Evolutionary conservation across 2,329 filamentous ascomycete species (phyloP), one percentile per base, ranked within the genome.

Genomic region (Colletotrichum ledebouriae): DNA sequence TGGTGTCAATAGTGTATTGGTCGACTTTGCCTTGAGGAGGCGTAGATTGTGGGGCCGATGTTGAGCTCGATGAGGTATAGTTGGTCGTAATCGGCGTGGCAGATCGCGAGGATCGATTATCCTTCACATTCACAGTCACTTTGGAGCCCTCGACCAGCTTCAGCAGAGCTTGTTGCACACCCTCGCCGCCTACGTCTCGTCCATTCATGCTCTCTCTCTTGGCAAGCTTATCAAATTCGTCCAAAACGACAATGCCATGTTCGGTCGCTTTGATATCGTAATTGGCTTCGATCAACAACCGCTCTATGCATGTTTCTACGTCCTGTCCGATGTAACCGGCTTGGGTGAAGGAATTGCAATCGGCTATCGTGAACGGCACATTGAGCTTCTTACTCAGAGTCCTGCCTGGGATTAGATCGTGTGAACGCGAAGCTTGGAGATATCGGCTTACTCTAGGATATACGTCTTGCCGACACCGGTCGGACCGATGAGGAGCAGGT

Each of bases 291-390:
- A 97, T 92, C 10, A 99, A 85, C 29, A 99, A 85, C 50, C 96
- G 87, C 75, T 98, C 94, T 46, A 99, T 94, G 74, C 95, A 98
- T 0, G 93, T 91, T 77, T 99, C 96, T n/a, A 95, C 95, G 76
- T 99, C 96, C 76, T 98, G 95, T 34, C 96, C 96, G 73, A 99
- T 98, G 75, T 99, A 99, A 29, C 96, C 95, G 4, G 95, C 95
- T 80, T 98, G 95, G 0, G 95, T 98, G 71, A 98, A 94, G 6
- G 94, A 93, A 58, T 96, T 98, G 79, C 95, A 98, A 79, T 98
- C 95, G 70, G 93, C 95, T 79, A 97, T 97, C 70, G 93, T 94
- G 76, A 98, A 97, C 0, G 96, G 96, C 0, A 98, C 94, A 69
- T 96, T 95, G n/a, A 99, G 87, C 59, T 96, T 91, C 75, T 94